Base-by-base conservation (phyloP, 805 yeast genomes). In the Blastobotrys attinorum region DNA sequence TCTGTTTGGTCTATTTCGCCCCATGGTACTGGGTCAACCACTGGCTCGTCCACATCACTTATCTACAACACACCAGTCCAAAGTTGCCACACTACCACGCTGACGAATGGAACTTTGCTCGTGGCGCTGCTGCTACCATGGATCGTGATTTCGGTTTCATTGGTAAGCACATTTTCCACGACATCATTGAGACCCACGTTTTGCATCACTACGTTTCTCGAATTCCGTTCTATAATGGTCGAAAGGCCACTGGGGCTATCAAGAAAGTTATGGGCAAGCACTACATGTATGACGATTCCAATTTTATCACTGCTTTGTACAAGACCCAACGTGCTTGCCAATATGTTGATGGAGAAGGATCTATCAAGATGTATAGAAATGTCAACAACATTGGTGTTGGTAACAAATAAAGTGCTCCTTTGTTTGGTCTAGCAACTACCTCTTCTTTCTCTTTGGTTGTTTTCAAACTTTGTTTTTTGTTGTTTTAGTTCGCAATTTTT, bases 101-200 rank as follows among this genome's bases (percentile, higher is more conserved):
- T 46, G 57, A 65, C 32, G 81, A 79, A 63, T 85, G 95, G 95
- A 84, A 74, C 54, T 83, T 83, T 61, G 64, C 65, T 39, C 76
- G 89, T 59, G 95, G 95, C 53, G 95, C 95, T 23, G 89, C 92
- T 44, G 84, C 90, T 48, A 85, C 95, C 45, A 79, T 86, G 50
- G 95, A 85, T 65, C 72, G 95, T 59, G 79, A 83, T 59, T 82
- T 83, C 60, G 89, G 90, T 23, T 81, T 84, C 60, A 70, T 82
- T 49, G 95, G 95, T 46, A 70, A 75, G 60, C 75, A 76, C 72
- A 69, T 83, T 57, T 81, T 85, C 78, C 95, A 85, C 65, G 94
- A 83, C 62, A 85, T 85, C 59, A 84, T 85, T 59, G 95, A 85
- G 68, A 86, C 95, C 42, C 95, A 85, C 61, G 95, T 86, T 43